phyloP scores from a whole-genome alignment of 129 eudicot species.

The Arctium lappa region DNA sequence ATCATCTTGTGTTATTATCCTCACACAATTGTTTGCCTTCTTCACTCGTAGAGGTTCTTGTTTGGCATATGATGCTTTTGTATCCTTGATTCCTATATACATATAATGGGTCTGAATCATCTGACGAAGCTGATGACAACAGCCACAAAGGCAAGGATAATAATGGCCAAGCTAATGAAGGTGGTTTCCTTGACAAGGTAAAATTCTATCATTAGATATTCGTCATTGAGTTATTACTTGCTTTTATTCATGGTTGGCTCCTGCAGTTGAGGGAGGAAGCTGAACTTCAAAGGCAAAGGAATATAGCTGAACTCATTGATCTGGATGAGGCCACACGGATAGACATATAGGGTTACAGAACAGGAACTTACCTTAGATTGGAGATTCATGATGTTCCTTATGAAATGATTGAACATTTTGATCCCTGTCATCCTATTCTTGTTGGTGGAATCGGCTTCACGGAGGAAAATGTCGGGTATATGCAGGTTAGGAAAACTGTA shows the following conservation, averaged over 20 bases:
- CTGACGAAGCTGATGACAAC: conserved; percentile 63
- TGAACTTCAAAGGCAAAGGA: conserved; percentile 79
- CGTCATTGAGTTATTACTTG: not conserved
- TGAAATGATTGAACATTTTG: conserved; percentile 97
- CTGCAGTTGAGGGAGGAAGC: conserved; percentile 83
- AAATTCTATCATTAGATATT: conserved; percentile 2
- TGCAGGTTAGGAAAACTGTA: conserved; percentile 64
- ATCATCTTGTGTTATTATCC: not conserved
- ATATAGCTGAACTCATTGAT: conserved; percentile 79
- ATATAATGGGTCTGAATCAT: conserved; percentile 57
- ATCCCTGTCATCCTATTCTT: conserved; percentile 86
- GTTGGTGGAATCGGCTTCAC: conserved; percentile 91
- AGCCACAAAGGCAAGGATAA: conserved; percentile 38
- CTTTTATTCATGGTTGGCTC: conserved; percentile 3
- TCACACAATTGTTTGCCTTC: not conserved
- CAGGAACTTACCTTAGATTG: conserved; percentile 85
- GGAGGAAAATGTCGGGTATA: conserved; percentile 94
- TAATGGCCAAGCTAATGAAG: conserved; percentile 50
- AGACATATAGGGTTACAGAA: conserved; percentile 87
- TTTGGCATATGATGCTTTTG: conserved; percentile 13
- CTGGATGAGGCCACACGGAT: conserved; percentile 79
- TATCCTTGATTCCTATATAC: conserved; percentile 65
- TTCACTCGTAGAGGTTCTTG: not conserved
- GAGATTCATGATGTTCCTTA: conserved; percentile 81
- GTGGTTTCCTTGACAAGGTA: conserved; percentile 77